phyloP scores from a whole-genome alignment of 345 rosid genomes.

The Eucalyptus virginea region DNA sequence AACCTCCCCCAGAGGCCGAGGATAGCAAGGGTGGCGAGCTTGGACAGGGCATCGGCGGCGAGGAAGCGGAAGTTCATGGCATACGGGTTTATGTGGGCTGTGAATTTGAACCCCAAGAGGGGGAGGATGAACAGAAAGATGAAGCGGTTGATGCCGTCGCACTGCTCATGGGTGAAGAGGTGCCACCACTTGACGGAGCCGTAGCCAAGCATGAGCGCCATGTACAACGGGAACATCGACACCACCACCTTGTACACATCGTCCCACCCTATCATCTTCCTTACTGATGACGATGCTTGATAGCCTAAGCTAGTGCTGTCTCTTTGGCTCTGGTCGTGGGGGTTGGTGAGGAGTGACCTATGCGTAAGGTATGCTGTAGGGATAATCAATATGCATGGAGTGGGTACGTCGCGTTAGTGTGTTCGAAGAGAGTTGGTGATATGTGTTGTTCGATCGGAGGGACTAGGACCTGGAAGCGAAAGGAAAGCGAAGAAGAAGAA shows the following conservation, averaged over 20 bases:
- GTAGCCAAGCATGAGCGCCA: slow-evolving; percentile 69
- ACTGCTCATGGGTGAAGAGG: slow-evolving; percentile 59
- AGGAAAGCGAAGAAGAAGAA: no score
- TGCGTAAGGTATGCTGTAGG: not conserved
- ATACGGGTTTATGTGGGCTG: slow-evolving; percentile 63
- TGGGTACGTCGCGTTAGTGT: no score
- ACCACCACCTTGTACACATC: slow-evolving; percentile 72
- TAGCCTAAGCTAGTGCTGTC: not conserved
- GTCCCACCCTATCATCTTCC: slow-evolving; percentile 52
- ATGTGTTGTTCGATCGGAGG: no score
- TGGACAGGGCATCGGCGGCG: slow-evolving; percentile 59
- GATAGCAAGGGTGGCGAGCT: slow-evolving; percentile 38
- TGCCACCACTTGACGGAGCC: slow-evolving; percentile 93
- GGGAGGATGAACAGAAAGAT: slow-evolving; percentile 79
- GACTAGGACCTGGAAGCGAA: not conserved
- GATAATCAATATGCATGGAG: no score
- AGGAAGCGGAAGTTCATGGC: slow-evolving; percentile 51
- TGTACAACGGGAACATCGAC: slow-evolving; percentile 76
- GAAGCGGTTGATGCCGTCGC: slow-evolving; percentile 66
- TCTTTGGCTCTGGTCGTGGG: not conserved
- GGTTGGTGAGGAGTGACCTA: not conserved
- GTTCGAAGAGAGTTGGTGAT: no score
- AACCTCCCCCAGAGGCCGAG: slow-evolving; percentile 57
- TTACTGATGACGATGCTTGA: not conserved
- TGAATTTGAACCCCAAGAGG: slow-evolving; percentile 64